Percentiles rank a stretch among this genome's conserved stretches.
These are phyloP conservation scores for Colletotrichum sp. DNA, from an alignment of 2,329 filamentous ascomycete genomes.

Conservation along the genomic window DNA sequence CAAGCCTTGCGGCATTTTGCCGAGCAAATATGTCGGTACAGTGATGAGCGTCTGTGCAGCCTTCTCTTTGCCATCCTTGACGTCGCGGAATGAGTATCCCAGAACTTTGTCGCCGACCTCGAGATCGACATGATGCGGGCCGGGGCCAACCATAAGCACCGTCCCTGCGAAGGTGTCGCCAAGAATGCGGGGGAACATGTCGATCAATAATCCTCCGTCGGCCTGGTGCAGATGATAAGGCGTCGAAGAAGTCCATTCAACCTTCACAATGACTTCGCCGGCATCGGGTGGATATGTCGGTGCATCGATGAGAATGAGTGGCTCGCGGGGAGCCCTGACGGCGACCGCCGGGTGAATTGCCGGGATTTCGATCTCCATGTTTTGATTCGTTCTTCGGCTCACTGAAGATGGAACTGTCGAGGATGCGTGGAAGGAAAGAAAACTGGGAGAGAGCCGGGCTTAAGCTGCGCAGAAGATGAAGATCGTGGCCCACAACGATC, in stretches of 20 bases:
- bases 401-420: background rate
- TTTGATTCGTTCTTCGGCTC: background rate
- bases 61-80: constrained; percentile 50
- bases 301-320: constrained; percentile 26
- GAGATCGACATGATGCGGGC: constrained; percentile 36
- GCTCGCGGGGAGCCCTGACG: constrained; percentile 23
- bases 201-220: constrained; percentile 62
- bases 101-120: constrained; percentile 60
- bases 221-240: constrained; percentile 67
- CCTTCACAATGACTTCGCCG: constrained; percentile 58
- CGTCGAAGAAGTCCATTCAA: constrained; percentile 64
- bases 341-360: constrained; percentile 30
- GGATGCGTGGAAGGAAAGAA: background rate
- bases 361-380: constrained; percentile 24
- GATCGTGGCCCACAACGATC: background rate
- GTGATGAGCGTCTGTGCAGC: constrained; percentile 63
- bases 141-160: constrained; percentile 54
- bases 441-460: background rate
- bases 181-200: constrained; percentile 51
- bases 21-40: constrained; percentile 53
- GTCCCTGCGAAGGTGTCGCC: constrained; percentile 58
- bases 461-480: background rate
- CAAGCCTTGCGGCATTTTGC: constrained; percentile 46
- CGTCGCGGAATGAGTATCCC: constrained; percentile 54
- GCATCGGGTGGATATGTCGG: constrained; percentile 36